Evolutionary conservation across 2,329 filamentous ascomycete species (phyloP).

Genomic region (Diatrype stigma): DNA sequence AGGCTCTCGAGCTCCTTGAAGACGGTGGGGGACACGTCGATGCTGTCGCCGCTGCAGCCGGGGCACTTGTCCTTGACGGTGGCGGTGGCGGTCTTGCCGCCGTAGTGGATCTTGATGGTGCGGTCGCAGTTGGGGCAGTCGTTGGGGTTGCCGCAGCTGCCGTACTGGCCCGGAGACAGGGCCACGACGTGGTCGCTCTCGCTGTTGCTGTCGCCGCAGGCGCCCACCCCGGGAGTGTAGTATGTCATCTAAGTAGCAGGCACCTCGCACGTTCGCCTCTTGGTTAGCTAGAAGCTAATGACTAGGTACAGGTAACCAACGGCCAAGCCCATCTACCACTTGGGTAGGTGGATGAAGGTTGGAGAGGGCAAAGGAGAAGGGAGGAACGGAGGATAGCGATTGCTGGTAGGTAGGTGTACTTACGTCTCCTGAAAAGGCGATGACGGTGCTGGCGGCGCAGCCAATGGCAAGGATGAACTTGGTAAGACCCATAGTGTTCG

Average conservation of each 20-base stretch:
- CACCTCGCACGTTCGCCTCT: neutral
- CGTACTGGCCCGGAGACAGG: constrained; percentile 14
- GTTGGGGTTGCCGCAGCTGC: neutral
- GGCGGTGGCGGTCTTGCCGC: constrained; percentile 18
- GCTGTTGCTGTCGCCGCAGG: constrained; percentile 16
- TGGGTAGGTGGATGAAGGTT: too few relatives aligned
- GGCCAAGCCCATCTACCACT: too few relatives aligned
- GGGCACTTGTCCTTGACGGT: constrained; percentile 25
- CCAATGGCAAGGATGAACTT: neutral
- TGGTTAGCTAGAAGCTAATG: too few relatives aligned
- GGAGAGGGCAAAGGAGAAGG: too few relatives aligned
- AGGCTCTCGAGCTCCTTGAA: constrained; percentile 14
- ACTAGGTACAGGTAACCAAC: too few relatives aligned
- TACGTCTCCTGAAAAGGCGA: constrained; percentile 19
- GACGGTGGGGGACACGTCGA: constrained; percentile 24
- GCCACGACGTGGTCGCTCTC: constrained; percentile 18
- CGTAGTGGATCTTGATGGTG: constrained; percentile 17
- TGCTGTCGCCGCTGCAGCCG: constrained; percentile 15
- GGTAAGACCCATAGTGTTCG: neutral
- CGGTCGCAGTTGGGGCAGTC: constrained; percentile 20
- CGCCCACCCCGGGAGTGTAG: constrained; percentile 12
- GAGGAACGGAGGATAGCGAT: too few relatives aligned
- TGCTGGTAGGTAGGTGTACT: too few relatives aligned
- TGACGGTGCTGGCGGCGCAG: neutral
- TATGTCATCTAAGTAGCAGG: neutral